Evolutionary conservation across 2,329 filamentous ascomycete species (phyloP), one percentile per base, ranked within the genome.

Genomic region (Zalaria obscura): DNA sequence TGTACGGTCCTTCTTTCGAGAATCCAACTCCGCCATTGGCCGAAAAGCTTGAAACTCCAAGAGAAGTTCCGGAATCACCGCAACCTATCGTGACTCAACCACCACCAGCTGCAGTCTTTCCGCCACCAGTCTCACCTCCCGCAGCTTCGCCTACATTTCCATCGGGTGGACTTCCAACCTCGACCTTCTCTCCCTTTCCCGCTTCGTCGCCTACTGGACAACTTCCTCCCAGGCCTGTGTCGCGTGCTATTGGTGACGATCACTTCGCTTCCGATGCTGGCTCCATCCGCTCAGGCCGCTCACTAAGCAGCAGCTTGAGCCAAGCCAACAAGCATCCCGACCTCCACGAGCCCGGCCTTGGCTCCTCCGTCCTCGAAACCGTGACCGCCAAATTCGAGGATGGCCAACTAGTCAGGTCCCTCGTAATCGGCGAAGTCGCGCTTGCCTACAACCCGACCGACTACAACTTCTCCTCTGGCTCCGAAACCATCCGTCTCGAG

Each of bases 301-400:
- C 87, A 2, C 65, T 89, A 35, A 78, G 77, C 46, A 76, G 70
- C 50, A 76, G 78, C 36, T 66, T 80, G 35, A 72, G 72, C 3
- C 75, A 83, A 50, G 60, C 55, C n/a, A 66, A 76, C 40, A 80
- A 78, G 53, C 91, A 98, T 57, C 80, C 86, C 1, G 87, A 95
- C 11, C 70, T 93, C 62, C 74, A 80, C 40, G 74, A 76, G 6
- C 76, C 83, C 1, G 89, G 91, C 2, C 68, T 98, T 4, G 91
- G 86, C 58, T 78, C 83, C 3, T 96, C 89, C 9, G 74, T 96
- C 42, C 82, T 96, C 39, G 91, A 98, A 60, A 91, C 83, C 0
- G 77, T 96, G n/a, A 91, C 78, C 46, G 84, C 83, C 9, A 77
- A 76, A 40, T 93, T 95, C 56, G 80, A 88, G 43, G 74, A 80